Conservation (phyloP, 768 basidiomycete genomes). For the Tulasnella calospora region DNA sequence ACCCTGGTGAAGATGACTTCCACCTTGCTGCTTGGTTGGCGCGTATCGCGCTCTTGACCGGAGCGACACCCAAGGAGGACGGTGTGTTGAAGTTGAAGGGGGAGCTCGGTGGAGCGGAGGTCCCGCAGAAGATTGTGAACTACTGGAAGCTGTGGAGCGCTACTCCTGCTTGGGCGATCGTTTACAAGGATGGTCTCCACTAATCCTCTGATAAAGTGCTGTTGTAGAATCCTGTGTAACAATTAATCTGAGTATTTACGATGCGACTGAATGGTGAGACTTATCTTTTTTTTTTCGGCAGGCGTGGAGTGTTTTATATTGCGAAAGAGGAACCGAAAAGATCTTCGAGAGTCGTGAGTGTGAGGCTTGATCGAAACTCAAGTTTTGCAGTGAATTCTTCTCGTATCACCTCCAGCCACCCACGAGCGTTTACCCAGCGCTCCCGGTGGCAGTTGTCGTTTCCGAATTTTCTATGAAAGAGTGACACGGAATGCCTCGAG, state of each 20-base stretch:
- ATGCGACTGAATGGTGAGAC: neutral
- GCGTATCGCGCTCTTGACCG: constrained; percentile 42
- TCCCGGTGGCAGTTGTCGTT: no score
- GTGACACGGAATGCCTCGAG: no score
- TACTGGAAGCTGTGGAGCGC: constrained; percentile 47
- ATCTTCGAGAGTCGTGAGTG: no score
- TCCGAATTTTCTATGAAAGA: no score
- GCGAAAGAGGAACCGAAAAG: no score
- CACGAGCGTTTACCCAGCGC: no score
- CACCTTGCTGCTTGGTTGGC: constrained; percentile 53
- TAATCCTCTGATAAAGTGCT: constrained; percentile 28
- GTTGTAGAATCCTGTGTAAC: neutral
- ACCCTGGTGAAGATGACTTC: constrained; percentile 52
- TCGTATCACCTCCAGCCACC: no score
- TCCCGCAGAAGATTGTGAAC: constrained; percentile 40
- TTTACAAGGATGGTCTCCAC: constrained; percentile 42
- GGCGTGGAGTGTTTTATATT: no score
- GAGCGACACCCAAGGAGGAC: constrained; percentile 39
- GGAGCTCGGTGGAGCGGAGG: constrained; percentile 36
- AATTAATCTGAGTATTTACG: neutral
- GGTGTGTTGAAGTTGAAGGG: constrained; percentile 41
- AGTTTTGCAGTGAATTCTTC: no score
- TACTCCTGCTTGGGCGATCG: constrained; percentile 44
- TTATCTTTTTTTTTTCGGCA: neutral
- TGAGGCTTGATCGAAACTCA: no score